Conservation (phyloP, 441 rosid genomes). For the Pelargonium citronellum region DNA sequence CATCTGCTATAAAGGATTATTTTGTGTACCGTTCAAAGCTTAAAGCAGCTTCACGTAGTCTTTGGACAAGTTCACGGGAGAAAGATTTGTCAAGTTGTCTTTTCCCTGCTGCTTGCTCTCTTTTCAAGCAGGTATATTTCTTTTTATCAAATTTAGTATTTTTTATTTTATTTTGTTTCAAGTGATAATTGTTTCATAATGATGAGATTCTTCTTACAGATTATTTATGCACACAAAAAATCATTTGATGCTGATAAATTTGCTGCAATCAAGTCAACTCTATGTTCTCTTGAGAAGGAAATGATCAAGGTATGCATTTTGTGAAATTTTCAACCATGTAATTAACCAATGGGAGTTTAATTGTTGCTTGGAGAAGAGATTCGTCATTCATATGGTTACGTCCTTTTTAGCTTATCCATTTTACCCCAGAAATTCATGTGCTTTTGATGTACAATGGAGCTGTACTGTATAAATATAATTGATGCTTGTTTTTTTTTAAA, state of each 20-base stretch:
- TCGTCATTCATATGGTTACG: not conserved
- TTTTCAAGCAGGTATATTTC: conserved; percentile 62
- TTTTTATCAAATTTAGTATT: conserved; percentile 12
- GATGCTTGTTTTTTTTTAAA: not conserved
- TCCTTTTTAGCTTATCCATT: too few species aligned
- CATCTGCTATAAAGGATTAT: conserved; percentile 54
- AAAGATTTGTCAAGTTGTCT: conserved; percentile 40
- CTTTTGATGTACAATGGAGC: not conserved
- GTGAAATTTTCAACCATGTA: not conserved
- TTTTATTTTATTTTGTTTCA: conserved; percentile 11
- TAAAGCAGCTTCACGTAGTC: conserved; percentile 45
- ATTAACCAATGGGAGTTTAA: not conserved
- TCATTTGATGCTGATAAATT: conserved; percentile 56
- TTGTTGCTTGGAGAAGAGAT: not conserved
- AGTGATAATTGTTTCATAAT: conserved; percentile 11
- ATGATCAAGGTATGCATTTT: conserved; percentile 39
- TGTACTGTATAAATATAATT: not conserved
- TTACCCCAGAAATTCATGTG: not conserved
- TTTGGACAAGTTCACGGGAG: conserved; percentile 51
- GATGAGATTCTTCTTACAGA: conserved; percentile 40
- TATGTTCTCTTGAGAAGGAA: conserved; percentile 39
- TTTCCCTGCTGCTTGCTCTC: conserved; percentile 50
- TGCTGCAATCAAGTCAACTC: conserved; percentile 47
- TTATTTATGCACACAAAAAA: conserved; percentile 58
- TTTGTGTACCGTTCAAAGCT: conserved; percentile 40